Conservation (phyloP, 495 filamentous ascomycete species). For the Aspergillus wentii region DNA sequence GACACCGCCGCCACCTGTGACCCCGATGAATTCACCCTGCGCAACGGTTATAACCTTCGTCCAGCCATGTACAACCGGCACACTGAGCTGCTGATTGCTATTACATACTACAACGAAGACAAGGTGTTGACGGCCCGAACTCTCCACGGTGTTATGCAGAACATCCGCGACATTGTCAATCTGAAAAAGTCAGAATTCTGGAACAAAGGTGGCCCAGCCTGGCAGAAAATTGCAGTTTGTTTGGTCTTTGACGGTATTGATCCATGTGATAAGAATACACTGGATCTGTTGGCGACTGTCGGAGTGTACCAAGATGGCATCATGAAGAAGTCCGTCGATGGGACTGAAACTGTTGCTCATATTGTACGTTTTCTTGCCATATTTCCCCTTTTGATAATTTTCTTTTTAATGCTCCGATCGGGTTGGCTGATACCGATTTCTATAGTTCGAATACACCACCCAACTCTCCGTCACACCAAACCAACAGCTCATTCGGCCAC, state of each 20-base stretch:
- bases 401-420: neutral
- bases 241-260: constrained; percentile 97
- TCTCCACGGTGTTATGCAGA: constrained; percentile 96
- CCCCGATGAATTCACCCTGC: constrained; percentile 95
- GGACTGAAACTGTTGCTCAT: constrained; percentile 90
- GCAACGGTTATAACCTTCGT: constrained; percentile 96
- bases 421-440: constrained; percentile 1
- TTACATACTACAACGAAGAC: constrained; percentile 99
- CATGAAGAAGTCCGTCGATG: constrained; percentile 97
- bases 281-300: constrained; percentile 90
- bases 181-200: constrained; percentile 98
- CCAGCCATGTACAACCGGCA: constrained; percentile 99
- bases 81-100: constrained; percentile 93
- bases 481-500: constrained; percentile 91
- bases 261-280: constrained; percentile 91
- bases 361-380: constrained; percentile 50
- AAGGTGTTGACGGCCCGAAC: constrained; percentile 90
- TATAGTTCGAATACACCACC: constrained; percentile 95
- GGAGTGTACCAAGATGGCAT: constrained; percentile 96
- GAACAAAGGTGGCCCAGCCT: constrained; percentile 97
- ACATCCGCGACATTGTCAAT: constrained; percentile 96
- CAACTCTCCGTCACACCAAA: constrained; percentile 94
- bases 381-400: no score
- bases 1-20: constrained; percentile 97
- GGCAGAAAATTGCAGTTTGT: constrained; percentile 98